These are phyloP conservation scores for Pascua guehoae DNA, from an alignment of 1,284 basidiomycete genomes.

Conservation along the genomic window DNA sequence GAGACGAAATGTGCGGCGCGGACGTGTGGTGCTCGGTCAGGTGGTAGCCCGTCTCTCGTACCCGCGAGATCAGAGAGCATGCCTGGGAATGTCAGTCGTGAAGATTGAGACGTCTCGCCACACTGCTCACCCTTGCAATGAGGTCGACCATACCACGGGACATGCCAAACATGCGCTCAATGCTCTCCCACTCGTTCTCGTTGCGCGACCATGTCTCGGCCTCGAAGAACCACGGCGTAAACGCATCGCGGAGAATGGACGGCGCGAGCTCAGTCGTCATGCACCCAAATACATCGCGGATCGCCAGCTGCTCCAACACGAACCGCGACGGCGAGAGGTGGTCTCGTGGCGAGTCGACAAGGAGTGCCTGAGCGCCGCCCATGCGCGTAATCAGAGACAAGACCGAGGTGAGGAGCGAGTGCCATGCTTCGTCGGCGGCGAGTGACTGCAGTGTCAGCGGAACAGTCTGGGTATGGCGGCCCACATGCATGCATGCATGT, in stretches of 20 bases:
- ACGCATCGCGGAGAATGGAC: constrained; percentile 37
- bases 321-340: constrained; percentile 39
- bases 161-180: constrained; percentile 46
- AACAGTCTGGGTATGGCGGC: too few relatives aligned
- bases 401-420: constrained; percentile 40
- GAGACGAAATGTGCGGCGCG: constrained; percentile 12
- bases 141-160: constrained; percentile 43
- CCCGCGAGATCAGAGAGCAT: constrained; percentile 31
- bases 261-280: constrained; percentile 45
- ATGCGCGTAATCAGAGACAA: constrained; percentile 36
- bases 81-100: constrained; percentile 18
- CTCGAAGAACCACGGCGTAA: constrained; percentile 46
- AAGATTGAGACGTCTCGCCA: too few relatives aligned
- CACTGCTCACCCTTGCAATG: constrained; percentile 40
- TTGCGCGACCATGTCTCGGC: constrained; percentile 35
- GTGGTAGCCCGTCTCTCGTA: constrained; percentile 16
- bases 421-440: constrained; percentile 45
- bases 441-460: constrained; percentile 25
- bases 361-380: constrained; percentile 41
- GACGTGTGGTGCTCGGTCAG: constrained; percentile 18
- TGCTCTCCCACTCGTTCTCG: constrained; percentile 42
- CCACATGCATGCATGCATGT: too few relatives aligned
- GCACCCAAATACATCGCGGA: constrained; percentile 45
- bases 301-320: constrained; percentile 45
- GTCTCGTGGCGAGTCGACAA: constrained; percentile 32